A percentile compares a stretch with the other conserved stretches of the same genome.
Evolutionary conservation across 345 rosid genomes (phyloP).

Genomic region (Eucalyptus melliodora): DNA sequence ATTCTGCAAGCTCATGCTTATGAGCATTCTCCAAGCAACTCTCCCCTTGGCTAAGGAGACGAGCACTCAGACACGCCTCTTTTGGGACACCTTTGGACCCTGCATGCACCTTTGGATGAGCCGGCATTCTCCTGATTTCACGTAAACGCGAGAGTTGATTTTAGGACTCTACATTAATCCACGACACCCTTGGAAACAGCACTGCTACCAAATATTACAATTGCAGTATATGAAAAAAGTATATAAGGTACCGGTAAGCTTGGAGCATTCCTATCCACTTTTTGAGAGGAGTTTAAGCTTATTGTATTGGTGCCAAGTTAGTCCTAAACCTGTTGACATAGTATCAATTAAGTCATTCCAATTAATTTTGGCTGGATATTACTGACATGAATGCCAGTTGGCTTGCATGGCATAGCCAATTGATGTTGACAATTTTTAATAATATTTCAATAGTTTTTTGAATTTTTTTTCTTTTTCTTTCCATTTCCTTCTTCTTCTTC

Average conservation of each 20-base stretch:
- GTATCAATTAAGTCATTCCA: accelerated
- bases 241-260: not conserved
- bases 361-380: too few relatives aligned
- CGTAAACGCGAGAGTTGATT: not conserved
- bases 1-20: not conserved
- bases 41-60: constrained; percentile 6
- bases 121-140: not conserved
- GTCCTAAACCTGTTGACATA: accelerated
- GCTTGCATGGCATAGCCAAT: too few relatives aligned
- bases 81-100: not conserved
- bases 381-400: accelerated
- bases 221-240: not conserved
- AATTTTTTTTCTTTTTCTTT: not conserved
- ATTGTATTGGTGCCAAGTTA: too few relatives aligned
- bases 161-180: not conserved
- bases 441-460: too few relatives aligned
- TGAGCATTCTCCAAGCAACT: not conserved
- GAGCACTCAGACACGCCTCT: constrained; percentile 4
- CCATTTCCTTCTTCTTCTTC: too few relatives aligned
- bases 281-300: not conserved
- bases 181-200: not conserved
- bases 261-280: not conserved
- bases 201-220: not conserved
- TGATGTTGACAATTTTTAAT: too few relatives aligned
- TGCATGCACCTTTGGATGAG: not conserved